Conservation (phyloP, 2,329 filamentous ascomycete genomes). For the Claviceps spartinae region DNA sequence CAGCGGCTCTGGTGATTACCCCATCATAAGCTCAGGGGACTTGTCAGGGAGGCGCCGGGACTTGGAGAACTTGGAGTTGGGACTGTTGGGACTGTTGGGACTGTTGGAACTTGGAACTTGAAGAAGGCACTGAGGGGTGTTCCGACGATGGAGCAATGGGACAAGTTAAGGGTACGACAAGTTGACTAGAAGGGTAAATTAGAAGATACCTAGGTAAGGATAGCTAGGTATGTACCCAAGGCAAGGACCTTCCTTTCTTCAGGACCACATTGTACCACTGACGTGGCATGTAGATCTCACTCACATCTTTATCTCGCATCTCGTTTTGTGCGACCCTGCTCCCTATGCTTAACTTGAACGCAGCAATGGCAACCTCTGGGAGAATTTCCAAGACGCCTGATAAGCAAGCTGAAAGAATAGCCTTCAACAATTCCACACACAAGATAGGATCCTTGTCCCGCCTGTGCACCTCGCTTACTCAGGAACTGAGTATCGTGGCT, state of each 20-base stretch:
- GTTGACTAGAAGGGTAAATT: background rate
- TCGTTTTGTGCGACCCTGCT: background rate
- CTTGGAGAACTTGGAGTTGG: background rate
- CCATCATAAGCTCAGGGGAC: background rate
- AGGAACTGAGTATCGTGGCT: background rate
- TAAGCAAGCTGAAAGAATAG: background rate
- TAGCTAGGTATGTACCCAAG: background rate
- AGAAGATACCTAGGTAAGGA: background rate
- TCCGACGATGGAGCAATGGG: background rate
- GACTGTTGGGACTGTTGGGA: too few species aligned
- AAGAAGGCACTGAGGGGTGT: background rate
- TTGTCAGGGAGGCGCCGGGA: background rate
- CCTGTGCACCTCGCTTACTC: too few species aligned
- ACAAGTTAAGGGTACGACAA: background rate
- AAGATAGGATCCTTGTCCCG: too few species aligned
- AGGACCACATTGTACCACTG: background rate
- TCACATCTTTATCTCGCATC: background rate
- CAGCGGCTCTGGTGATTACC: background rate
- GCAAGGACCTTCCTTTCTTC: background rate
- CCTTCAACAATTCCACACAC: background rate
- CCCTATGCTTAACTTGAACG: conserved; percentile 2
- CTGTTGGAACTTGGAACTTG: background rate
- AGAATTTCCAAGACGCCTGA: background rate
- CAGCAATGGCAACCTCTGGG: background rate
- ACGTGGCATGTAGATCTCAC: background rate